Conservation (phyloP, 352 stramenopile species). For the Elongisporangium undulatum region DNA sequence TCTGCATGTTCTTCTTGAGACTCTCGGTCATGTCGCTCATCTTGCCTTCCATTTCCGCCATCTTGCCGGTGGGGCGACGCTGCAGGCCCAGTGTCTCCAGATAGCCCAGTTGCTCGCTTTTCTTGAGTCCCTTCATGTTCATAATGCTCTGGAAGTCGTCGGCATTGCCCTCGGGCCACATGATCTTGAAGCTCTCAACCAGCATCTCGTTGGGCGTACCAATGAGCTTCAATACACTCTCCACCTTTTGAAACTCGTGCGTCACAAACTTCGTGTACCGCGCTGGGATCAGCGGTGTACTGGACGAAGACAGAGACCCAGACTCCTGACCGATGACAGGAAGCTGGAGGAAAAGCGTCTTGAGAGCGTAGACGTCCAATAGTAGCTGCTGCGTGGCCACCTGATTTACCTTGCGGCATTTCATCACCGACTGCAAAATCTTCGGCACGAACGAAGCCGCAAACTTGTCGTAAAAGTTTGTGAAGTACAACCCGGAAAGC, state of each 20-base stretch:
- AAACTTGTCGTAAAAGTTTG: slow-evolving; percentile 99
- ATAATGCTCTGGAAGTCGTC: slow-evolving; percentile 94
- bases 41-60: slow-evolving; percentile 81
- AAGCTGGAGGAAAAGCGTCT: slow-evolving; percentile 95
- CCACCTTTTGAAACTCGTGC: slow-evolving; percentile 94
- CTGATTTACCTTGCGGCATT: slow-evolving; percentile 93
- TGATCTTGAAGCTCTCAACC: slow-evolving; percentile 96
- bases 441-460: slow-evolving; percentile 88
- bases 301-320: slow-evolving; percentile 28
- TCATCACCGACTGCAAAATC: slow-evolving; percentile 86
- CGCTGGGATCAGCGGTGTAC: slow-evolving; percentile 71
- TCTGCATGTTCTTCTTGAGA: slow-evolving; percentile 85
- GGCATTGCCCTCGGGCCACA: slow-evolving; percentile 92
- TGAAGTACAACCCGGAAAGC: slow-evolving; percentile 93
- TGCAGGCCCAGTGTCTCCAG: slow-evolving; percentile 67
- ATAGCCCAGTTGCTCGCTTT: slow-evolving; percentile 59
- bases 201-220: slow-evolving; percentile 94
- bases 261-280: slow-evolving; percentile 98
- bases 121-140: slow-evolving; percentile 92
- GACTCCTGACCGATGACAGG: slow-evolving; percentile 76
- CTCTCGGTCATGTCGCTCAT: slow-evolving; percentile 87
- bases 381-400: slow-evolving; percentile 97
- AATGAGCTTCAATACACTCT: slow-evolving; percentile 97
- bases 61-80: slow-evolving; percentile 57
- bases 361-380: slow-evolving; percentile 98